Base-by-base conservation (phyloP, 2,329 filamentous ascomycete species). In the Madurella mycetomatis region DNA sequence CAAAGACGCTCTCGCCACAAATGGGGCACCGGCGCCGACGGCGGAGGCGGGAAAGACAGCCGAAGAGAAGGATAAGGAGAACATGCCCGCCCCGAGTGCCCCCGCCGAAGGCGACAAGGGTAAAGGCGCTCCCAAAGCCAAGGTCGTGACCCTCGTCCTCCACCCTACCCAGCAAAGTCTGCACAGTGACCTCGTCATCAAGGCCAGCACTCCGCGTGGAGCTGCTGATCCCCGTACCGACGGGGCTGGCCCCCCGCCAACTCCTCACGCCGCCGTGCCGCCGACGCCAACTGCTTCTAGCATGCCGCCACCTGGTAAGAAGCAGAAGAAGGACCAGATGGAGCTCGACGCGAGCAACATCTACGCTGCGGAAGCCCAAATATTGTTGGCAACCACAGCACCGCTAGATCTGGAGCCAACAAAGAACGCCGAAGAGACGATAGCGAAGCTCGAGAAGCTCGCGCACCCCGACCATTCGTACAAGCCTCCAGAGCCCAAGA, bases 401-500 rank as follows among this genome's bases (percentile, higher is more conserved):
- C 85, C 87, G 4, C 76, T 99, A 4, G 84, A 87, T 60, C 76
- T 99, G 18, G 87, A 92, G 31, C 87, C 91, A 0, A 88, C 88
- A 1, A 82, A 81, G 61, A 87, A 74, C 58, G 73, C 82, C 2
- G 83, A 84, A 46, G 86, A 91, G 60, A 85, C 84, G 1, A 85
- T 91, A 46, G 77, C 78, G 11, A 77, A 95, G 3, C 77, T 97
- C 2, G 84, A 90, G 31, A 76, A 80, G 16, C 76, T 92, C 62
- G 79, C 83, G 17, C 88, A 95, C 68, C 87, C 91, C 7, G 83
- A 90, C 53, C 89, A 96, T 69, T 81, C 83, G 31, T 82, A 87
- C 47, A 77, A 83, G 42, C 86, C 90, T 9, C 92, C 94, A 0
- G 82, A 87, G 56, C 91, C 91, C 2, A 96, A 96, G 77, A 86